Base-by-base conservation (phyloP, 2,329 filamentous ascomycete genomes). In the Blastomyces silverae region DNA sequence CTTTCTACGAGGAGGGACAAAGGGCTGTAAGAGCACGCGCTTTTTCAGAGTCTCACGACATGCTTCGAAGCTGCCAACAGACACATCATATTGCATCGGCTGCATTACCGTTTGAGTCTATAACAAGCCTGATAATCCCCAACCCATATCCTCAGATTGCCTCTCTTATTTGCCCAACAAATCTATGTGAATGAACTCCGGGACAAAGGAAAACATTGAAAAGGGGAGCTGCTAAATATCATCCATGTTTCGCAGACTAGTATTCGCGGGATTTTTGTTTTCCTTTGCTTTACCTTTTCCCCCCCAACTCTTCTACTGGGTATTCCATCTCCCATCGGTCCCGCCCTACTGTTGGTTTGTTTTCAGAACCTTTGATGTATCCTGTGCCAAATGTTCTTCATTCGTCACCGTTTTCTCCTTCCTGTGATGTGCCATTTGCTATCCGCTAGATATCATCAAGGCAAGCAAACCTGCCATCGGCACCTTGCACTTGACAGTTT, bases 41-140 rank as follows among this genome's bases (percentile, higher is more conserved):
- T 28, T 28, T 28, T 48, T 17, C n/a, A 28, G 20, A 44, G 42
- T 61, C 15, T 57, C 34, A 57, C 42, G 6, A 50, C 42, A 61
- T 50, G 7, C 25, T 44, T 34, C 15, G 6, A 31, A 17, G 28
- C 1, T 25, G 17, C 39, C 39, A 39, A 61, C 42, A 28, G 25
- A 46, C 58, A 22, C 58, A 61, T 48, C 59, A 37, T 17, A 52
- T 48, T 61, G 59, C 59, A 61, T 61, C 59, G 46, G 44, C 59
- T 61, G 28, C 59, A 61, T 61, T 61, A 50, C 59, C 59, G 59
- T 52, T 61, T 61, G 59, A 34, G 46, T 61, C 22, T 34, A 5
- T 61, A 17, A 25, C 59, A 61, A 50, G 7, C 34, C 11, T 50
- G 39, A n/a, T 39, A 55, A 15, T 15, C 25, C 22, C 55, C n/a